Conservation (phyloP, 2,329 filamentous ascomycete genomes). For the Cryphonectria parasitica region DNA sequence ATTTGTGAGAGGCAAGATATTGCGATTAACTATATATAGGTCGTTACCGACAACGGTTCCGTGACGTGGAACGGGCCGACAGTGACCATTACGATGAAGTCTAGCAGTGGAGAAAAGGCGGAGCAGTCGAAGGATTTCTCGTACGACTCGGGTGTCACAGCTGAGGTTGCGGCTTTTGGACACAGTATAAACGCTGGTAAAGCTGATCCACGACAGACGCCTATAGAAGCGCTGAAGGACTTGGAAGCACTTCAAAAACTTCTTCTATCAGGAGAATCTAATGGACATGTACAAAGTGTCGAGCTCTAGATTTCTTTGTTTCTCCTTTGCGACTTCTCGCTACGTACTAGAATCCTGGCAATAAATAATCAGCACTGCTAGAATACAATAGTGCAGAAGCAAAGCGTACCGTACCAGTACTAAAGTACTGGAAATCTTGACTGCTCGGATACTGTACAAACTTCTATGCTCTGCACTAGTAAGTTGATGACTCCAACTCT, state of each 20-base stretch:
- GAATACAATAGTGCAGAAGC: no score
- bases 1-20: neutral
- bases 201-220: constrained; percentile 34
- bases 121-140: constrained; percentile 32
- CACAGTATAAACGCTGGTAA: constrained; percentile 31
- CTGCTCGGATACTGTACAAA: no score
- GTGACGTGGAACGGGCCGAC: constrained; percentile 26
- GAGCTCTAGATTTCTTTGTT: neutral
- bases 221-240: constrained; percentile 38
- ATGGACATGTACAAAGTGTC: neutral
- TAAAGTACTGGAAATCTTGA: no score
- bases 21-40: neutral
- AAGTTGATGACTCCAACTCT: no score
- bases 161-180: constrained; percentile 38
- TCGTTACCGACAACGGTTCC: neutral
- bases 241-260: constrained; percentile 37
- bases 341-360: no score
- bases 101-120: constrained; percentile 31
- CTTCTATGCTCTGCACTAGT: no score
- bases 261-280: constrained; percentile 32
- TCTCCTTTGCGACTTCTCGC: no score
- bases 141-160: constrained; percentile 35
- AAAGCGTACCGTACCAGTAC: no score
- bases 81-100: constrained; percentile 37
- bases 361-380: no score